A percentile compares a stretch with the other conserved stretches of the same genome.
Conservation (phyloP, 306 rosid genomes). For the Rubus parviflorus region DNA sequence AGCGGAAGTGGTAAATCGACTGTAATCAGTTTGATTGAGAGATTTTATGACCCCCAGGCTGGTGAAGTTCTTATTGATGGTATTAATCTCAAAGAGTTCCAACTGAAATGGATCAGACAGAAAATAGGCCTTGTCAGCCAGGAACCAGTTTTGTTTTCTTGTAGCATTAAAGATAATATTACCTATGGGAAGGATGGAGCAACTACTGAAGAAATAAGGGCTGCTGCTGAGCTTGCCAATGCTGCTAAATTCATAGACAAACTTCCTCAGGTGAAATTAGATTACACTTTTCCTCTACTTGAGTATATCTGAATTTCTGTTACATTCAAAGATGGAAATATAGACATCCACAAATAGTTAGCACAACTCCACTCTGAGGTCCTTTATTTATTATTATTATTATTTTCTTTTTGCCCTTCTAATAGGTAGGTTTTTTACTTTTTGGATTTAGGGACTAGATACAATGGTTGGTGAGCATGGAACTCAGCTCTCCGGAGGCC, state of each 20-base stretch:
- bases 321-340: too few species aligned
- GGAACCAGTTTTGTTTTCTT: conserved; percentile 68
- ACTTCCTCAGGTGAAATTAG: conserved; percentile 52
- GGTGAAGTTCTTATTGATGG: conserved; percentile 80
- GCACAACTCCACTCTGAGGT: background rate
- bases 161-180: conserved; percentile 76
- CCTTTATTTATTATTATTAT: background rate
- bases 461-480: conserved; percentile 84
- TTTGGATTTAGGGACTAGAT: conserved; percentile 45
- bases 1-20: conserved; percentile 95
- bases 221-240: conserved; percentile 75
- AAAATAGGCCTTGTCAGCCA: conserved; percentile 84
- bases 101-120: conserved; percentile 75
- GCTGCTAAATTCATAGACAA: conserved; percentile 71
- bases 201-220: conserved; percentile 61
- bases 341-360: too few species aligned
- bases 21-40: conserved; percentile 67
- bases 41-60: conserved; percentile 77
- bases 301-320: too few species aligned
- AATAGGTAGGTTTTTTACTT: too few species aligned
- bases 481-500: conserved; percentile 72
- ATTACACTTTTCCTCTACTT: background rate
- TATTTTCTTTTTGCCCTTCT: too few species aligned
- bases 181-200: conserved; percentile 73
- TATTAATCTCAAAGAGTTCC: conserved; percentile 55